Evolutionary conservation across 2,329 filamentous ascomycete genomes (phyloP), one percentile per base, ranked within the genome.

Genomic region (Graphiopsis chlorocephala): DNA sequence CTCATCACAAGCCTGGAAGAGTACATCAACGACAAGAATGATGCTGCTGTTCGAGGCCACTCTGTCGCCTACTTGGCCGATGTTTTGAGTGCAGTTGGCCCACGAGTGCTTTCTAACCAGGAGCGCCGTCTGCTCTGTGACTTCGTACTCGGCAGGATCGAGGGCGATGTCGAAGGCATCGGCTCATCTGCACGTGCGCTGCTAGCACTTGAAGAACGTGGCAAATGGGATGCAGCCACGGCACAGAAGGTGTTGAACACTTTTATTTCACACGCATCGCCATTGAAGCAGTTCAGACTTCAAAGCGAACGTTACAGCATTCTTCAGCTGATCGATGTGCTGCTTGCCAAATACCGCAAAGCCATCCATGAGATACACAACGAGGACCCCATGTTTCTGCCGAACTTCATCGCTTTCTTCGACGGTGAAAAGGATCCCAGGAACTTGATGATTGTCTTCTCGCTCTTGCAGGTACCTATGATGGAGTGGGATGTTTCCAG

Each of bases 401-500:
- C 85, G 3, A 85, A 83, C 4, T 86, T 89, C 68, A 85, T 88
- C 60, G 82, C 87, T 64, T 84, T 89, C 67, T 87, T 90, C 71
- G 85, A 86, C 17, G 87, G 87, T 64, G 88, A 90, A 74, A 89
- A 90, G 71, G 88, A 90, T 68, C 88, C 88, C 0, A 81, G 88
- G 29, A 90, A 90, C 71, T 77, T 90, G 29, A 90, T 90, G 88
- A 80, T 90, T 57, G 84, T 89, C 1, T 90, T 90, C 71, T 90
- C 88, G 0, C 84, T 90, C 65, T 74, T 90, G 29, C 86, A 84
- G 70, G 88, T 89, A 15, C 81, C 89, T 1, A 88, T 90, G 82
- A 81, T 87, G 7, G 88, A 90, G 73, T 90, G 88, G 86, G 84
- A 86, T 68, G 84, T 90, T 65, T 81, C 82, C 3, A 80, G 81